phyloP scores from a whole-genome alignment of 1,284 basidiomycete genomes.

The Malassezia yamatoensis region DNA sequence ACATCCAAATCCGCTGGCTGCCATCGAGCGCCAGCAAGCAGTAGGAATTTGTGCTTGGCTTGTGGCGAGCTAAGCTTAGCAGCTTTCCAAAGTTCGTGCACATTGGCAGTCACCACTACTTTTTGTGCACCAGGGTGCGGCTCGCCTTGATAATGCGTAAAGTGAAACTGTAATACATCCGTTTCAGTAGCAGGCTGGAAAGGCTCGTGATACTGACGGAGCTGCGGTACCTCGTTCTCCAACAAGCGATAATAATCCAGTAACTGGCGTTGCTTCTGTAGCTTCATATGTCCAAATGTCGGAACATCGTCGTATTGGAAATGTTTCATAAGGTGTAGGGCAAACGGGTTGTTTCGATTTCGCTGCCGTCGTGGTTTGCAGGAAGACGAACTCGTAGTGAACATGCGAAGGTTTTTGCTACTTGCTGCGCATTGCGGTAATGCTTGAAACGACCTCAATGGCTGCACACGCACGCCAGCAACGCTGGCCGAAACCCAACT shows the following conservation, averaged over 20 bases:
- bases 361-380: constrained; percentile 28
- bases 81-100: constrained; percentile 29
- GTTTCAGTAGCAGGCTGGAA: constrained; percentile 34
- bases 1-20: constrained; percentile 8
- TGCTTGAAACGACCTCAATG: no score
- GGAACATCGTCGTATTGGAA: constrained; percentile 45
- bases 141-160: constrained; percentile 49
- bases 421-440: no score
- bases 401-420: neutral
- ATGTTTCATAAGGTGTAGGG: constrained; percentile 28
- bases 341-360: constrained; percentile 23
- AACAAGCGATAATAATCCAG: constrained; percentile 32
- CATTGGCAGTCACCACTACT: constrained; percentile 38
- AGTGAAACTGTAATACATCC: constrained; percentile 33
- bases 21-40: constrained; percentile 46
- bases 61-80: constrained; percentile 22
- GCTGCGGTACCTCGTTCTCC: constrained; percentile 42
- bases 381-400: constrained; percentile 1
- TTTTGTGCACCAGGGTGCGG: constrained; percentile 47
- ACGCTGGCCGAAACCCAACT: neutral
- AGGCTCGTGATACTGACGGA: constrained; percentile 30
- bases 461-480: no score
- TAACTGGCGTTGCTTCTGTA: constrained; percentile 34
- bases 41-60: constrained; percentile 48
- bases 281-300: constrained; percentile 35